Evolutionary conservation across 768 basidiomycete species (phyloP), one percentile per base, ranked within the genome.

Genomic region (Coprinopsis strossmayeri): DNA sequence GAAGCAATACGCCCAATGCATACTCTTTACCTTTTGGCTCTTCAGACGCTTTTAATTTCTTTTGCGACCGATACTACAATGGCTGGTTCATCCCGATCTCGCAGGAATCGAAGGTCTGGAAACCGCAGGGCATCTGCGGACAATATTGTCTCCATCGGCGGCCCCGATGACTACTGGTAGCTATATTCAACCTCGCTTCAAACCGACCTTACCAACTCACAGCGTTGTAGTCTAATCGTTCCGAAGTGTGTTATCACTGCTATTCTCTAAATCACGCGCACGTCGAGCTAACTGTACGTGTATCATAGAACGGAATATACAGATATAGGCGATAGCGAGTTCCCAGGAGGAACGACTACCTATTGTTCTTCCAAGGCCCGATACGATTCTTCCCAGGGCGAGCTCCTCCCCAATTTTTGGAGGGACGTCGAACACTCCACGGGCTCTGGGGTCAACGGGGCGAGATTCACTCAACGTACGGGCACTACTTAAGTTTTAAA

Each of bases 261-360:
- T 43, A 24, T 37, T 27, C 21, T 25, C 20, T 49, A 18, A 13
- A 9, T 11, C 7, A 15, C 25, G 11, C 17, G 28, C 18, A 23
- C 27, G 18, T 21, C 15, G 24, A n/a, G n/a, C n/a, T n/a, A 11
- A 35, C 39, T 34, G 24, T 45, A 54, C 46, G 38, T 50, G 54
- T 45, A 59, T 53, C 17, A 45, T 23, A 75, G 76, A 24, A 58
- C 70, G 46, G 59, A 70, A 1, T 67, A 78, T 55, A 81, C 77
- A 12, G 66, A 78, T 51, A 70, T 81, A 45, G 79, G 79, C 15
- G 77, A 77, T 52, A 76, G 71, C 53, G 78, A 81, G 53, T 69
- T 73, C 50, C 73, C 77, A 0, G 77, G 77, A 15, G 77, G 78
- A 2, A 78, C 70, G 62, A 71, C 73, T 53, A 72, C 72, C 0